phyloP scores from a whole-genome alignment of 1,139 yeast genomes.

The Diutina ranongensis region DNA sequence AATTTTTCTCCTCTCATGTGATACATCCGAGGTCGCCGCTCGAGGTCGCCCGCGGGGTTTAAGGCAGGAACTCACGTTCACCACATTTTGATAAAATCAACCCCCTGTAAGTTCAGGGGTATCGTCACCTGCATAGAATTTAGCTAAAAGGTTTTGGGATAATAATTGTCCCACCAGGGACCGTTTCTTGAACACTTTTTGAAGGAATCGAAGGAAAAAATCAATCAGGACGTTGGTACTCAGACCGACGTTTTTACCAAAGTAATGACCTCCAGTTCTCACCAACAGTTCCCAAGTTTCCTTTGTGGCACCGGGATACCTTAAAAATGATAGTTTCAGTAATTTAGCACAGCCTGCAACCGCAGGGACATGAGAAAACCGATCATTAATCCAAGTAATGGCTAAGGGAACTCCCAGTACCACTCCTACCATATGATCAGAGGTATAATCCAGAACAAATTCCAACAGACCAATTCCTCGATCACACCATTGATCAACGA shows the following conservation, averaged over 20 bases:
- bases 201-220: background rate
- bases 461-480: background rate
- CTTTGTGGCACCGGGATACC: slow-evolving; percentile 2
- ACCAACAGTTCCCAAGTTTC: slow-evolving; percentile 1
- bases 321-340: background rate
- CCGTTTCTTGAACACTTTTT: background rate
- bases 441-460: background rate
- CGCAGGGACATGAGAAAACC: background rate
- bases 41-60: too few relatives aligned
- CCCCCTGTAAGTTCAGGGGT: background rate
- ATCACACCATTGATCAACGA: slow-evolving; percentile 2
- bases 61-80: too few relatives aligned
- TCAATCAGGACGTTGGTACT: background rate
- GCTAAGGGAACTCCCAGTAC: slow-evolving; percentile 4
- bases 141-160: background rate
- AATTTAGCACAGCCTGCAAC: background rate
- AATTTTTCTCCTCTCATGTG: too few relatives aligned
- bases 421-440: slow-evolving; percentile 2
- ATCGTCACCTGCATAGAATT: background rate
- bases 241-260: background rate
- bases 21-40: background rate
- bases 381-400: slow-evolving; percentile 3
- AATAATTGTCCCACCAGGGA: background rate
- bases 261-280: slow-evolving; percentile 2
- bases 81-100: too few relatives aligned